Conservation (phyloP, 179 eudicot genomes). For the Drosera spatulata region DNA sequence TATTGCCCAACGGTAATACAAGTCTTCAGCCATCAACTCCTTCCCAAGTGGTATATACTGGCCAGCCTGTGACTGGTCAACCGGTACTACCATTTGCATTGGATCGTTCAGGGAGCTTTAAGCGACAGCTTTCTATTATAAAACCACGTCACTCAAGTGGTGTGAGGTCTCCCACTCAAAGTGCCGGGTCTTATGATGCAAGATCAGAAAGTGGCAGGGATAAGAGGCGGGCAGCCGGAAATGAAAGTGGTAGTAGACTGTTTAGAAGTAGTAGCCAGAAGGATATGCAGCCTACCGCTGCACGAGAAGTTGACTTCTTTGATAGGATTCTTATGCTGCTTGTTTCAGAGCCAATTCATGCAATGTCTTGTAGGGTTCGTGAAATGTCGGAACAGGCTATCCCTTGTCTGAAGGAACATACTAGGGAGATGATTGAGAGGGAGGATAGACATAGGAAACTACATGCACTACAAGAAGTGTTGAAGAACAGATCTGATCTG, state of each 20-base stretch:
- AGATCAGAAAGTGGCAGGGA: constrained; percentile 48
- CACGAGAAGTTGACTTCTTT: constrained; percentile 44
- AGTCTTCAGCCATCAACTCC: constrained; percentile 38
- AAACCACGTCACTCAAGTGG: constrained; percentile 31
- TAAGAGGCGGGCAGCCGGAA: constrained; percentile 31
- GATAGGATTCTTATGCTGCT: constrained; percentile 58
- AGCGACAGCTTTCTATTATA: constrained; percentile 40
- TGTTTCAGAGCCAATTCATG: constrained; percentile 64
- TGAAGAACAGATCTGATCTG: constrained; percentile 58
- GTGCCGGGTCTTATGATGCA: constrained; percentile 56
- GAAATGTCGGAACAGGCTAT: constrained; percentile 58
- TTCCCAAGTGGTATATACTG: constrained; percentile 37
- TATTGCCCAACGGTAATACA: constrained; percentile 38
- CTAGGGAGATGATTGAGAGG: constrained; percentile 44
- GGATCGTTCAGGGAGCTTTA: constrained; percentile 53
- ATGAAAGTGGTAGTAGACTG: constrained; percentile 42
- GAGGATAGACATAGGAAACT: constrained; percentile 49
- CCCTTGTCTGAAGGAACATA: constrained; percentile 47
- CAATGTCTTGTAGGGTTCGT: constrained; percentile 50
- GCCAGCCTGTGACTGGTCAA: constrained; percentile 33
- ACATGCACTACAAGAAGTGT: constrained; percentile 47
- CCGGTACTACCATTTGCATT: constrained; percentile 25
- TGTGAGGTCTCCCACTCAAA: constrained; percentile 43
- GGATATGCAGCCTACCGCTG: constrained; percentile 30
- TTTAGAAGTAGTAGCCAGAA: constrained; percentile 30